Conservation (phyloP, 768 basidiomycete genomes). For the Fomitopsis pulvina region DNA sequence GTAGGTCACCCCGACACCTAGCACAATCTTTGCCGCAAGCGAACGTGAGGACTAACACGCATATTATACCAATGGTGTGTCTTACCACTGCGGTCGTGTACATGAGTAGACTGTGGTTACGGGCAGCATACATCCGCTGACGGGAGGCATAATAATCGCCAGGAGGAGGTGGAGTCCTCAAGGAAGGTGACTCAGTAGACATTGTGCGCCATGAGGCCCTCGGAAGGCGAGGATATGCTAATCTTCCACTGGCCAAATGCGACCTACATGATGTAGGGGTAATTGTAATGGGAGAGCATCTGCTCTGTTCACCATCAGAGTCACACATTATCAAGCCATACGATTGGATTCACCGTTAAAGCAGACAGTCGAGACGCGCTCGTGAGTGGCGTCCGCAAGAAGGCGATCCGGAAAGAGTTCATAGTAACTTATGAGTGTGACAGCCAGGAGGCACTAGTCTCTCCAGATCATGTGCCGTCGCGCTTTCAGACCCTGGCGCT, state of each 20-base stretch:
- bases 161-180: constrained; percentile 9
- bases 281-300: not conserved
- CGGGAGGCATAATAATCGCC: constrained; percentile 25
- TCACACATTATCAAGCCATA: not conserved
- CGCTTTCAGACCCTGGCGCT: constrained; percentile 10
- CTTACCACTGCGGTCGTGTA: constrained; percentile 79
- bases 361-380: not conserved
- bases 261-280: not conserved
- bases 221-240: not conserved
- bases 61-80: constrained; percentile 4
- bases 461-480: constrained; percentile 7
- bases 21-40: constrained; percentile 53
- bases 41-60: not conserved
- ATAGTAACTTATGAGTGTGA: constrained; percentile 14
- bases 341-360: not conserved
- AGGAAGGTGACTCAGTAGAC: constrained; percentile 11
- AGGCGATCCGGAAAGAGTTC: constrained; percentile 19
- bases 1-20: constrained; percentile 83
- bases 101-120: constrained; percentile 74
- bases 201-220: constrained; percentile 7
- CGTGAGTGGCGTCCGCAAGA: constrained; percentile 10
- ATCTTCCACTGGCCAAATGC: not conserved
- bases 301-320: not conserved
- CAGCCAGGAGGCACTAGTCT: constrained; percentile 3
- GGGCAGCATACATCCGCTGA: constrained; percentile 40